Evolutionary conservation across 1,139 yeast genomes (phyloP), one percentile per base, ranked within the genome.

Genomic region (Suhomyces chickasaworum): DNA sequence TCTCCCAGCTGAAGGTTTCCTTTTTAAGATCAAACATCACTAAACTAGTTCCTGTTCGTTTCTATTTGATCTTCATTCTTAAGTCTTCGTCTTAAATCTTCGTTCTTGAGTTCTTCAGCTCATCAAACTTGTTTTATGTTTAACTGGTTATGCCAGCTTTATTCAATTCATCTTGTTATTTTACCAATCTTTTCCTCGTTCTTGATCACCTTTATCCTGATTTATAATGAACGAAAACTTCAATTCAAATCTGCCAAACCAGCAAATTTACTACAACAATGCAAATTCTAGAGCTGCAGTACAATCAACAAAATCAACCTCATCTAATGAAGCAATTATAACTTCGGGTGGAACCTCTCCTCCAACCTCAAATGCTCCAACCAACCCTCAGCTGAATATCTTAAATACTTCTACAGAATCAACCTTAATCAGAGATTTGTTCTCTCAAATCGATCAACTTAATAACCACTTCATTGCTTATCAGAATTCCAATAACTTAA

Each of bases 401-500:
- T 6, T 43, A 9, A 21, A 35, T 10, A n/a, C 48, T 13, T 9
- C 41, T n/a, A 18, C 46, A 20, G 37, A 36, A 12, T 16, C 47
- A 18, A 34, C 9, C 21, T 29, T 48, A 18, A 22, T 48, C 5
- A 46, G 40, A 16, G 57, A 53, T 30, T 41, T 53, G 34, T 50
- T 45, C 20, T 8, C 50, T 30, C 55, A 49, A 33, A 35, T 54
- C 15, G 38, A 48, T 27, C 61, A 53, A 41, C 49, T 61, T 37
- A 56, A 52, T 44, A 52, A 50, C 39, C 58, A 57, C 34, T 54
- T 64, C 37, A 50, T 45, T 34, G 50, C 52, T 34, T 59, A 57
- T 49, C 64, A 63, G 40, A 44, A 42, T 31, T 53, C 55, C 35
- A 58, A 55, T 30, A 61, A 60, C 40, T 60, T 59, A 38, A 65